Conservation (phyloP, 352 stramenopile species). For the Phytopythium kandeliae region DNA sequence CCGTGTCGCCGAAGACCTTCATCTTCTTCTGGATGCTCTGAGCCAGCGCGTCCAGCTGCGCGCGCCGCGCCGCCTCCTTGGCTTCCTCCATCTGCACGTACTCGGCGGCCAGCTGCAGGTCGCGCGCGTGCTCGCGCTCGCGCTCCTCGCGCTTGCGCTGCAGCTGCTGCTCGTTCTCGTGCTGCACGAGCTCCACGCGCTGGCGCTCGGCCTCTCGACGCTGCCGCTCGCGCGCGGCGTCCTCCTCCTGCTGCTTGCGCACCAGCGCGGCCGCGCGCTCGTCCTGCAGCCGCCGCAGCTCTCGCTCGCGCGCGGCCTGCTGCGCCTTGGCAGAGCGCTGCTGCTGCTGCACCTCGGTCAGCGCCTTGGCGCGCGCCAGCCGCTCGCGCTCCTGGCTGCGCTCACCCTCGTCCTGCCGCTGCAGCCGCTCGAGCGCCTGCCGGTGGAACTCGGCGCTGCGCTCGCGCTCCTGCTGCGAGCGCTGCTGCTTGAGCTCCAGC, state of each 20-base stretch:
- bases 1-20: conserved; percentile 81
- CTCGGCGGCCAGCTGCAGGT: conserved; percentile 61
- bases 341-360: conserved; percentile 65
- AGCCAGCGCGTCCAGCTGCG: conserved; percentile 67
- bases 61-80: conserved; percentile 52
- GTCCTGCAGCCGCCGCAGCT: conserved; percentile 50
- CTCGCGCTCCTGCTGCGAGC: conserved; percentile 29
- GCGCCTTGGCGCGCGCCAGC: conserved; percentile 45
- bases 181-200: conserved; percentile 46
- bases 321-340: conserved; percentile 55
- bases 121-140: conserved; percentile 45
- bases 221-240: conserved; percentile 36
- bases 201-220: conserved; percentile 56
- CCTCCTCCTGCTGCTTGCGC: conserved; percentile 46
- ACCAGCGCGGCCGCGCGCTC: conserved; percentile 40
- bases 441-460: conserved; percentile 44
- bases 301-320: conserved; percentile 40
- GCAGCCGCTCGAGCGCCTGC: conserved; percentile 39
- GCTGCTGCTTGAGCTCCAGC: conserved; percentile 37
- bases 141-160: conserved; percentile 48
- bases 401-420: conserved; percentile 49
- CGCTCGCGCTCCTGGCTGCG: conserved; percentile 45
- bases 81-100: conserved; percentile 71
- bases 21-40: conserved; percentile 77
- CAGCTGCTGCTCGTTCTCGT: conserved; percentile 64